Conservation (phyloP, 768 basidiomycete genomes). For the Xerocomus potaroensis region DNA sequence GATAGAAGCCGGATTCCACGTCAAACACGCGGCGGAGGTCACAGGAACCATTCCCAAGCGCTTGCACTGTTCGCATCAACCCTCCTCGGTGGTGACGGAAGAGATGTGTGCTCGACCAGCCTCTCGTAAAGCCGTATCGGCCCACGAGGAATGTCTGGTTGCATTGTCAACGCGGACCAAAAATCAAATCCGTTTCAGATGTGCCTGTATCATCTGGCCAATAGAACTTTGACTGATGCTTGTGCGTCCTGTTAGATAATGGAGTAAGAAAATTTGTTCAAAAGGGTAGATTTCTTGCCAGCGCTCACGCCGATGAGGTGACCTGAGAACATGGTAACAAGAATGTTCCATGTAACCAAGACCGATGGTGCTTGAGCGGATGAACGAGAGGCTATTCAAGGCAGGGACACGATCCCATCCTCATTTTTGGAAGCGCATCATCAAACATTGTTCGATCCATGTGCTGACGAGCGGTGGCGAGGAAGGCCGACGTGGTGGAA, state of each 20-base stretch:
- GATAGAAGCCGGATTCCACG: too few relatives aligned
- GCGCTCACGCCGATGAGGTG: slow-evolving; percentile 55
- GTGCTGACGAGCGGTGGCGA: not conserved
- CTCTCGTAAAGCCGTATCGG: not conserved
- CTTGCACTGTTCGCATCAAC: too few relatives aligned
- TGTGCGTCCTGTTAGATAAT: too few relatives aligned
- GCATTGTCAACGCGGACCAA: not conserved
- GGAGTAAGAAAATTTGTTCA: too few relatives aligned
- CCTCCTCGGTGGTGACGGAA: too few relatives aligned
- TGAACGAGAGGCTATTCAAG: not conserved
- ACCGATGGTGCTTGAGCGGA: not conserved
- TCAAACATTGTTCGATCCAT: not conserved
- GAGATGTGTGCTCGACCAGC: too few relatives aligned
- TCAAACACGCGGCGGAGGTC: too few relatives aligned
- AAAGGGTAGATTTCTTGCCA: slow-evolving; percentile 34
- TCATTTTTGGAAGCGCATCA: not conserved
- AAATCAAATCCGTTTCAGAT: not conserved
- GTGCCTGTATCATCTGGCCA: not conserved
- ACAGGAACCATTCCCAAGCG: too few relatives aligned
- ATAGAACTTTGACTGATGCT: slow-evolving; percentile 29
- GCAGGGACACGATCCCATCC: not conserved
- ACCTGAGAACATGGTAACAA: slow-evolving; percentile 32
- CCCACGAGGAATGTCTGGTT: not conserved
- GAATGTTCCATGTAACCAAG: not conserved
- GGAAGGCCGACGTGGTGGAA: not conserved